Evolutionary conservation across 352 stramenopile genomes (phyloP).

Genomic region (Hyaloperonospora arabidopsidis): DNA sequence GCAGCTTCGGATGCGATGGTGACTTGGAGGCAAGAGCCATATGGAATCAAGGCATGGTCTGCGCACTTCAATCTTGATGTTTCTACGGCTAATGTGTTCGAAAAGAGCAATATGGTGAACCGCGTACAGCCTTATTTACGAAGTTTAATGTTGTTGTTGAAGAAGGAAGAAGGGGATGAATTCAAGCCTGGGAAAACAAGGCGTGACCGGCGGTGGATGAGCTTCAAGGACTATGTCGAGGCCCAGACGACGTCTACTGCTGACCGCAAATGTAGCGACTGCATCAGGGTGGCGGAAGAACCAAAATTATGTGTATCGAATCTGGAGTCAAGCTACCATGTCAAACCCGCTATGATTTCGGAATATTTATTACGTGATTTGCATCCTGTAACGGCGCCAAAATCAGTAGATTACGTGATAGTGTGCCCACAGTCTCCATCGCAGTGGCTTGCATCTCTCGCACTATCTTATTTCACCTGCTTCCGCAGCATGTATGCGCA

Average conservation of each 20-base stretch:
- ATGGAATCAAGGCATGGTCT: conserved; percentile 26
- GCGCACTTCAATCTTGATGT: conserved; percentile 15
- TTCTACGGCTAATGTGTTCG: conserved; percentile 19
- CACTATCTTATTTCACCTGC: conserved; percentile 62
- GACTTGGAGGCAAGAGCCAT: conserved; percentile 31
- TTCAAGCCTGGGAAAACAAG: conserved; percentile 13
- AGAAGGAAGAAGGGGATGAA: conserved; percentile 27
- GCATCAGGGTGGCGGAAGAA: conserved; percentile 17
- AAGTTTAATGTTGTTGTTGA: conserved; percentile 25
- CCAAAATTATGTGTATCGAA: conserved; percentile 48
- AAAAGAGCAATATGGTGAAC: conserved; percentile 32
- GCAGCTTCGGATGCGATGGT: conserved; percentile 43
- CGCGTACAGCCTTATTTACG: conserved; percentile 37
- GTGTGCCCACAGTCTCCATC: conserved; percentile 61
- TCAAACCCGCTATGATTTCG: conserved; percentile 49
- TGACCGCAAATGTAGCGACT: conserved; percentile 22
- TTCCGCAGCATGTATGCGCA: conserved; percentile 65
- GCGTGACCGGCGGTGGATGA: conserved; percentile 36
- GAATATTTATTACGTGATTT: conserved; percentile 71
- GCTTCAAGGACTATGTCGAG: conserved; percentile 30
- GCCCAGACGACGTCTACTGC: conserved; percentile 9
- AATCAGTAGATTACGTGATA: conserved; percentile 67
- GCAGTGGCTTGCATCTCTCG: conserved; percentile 61
- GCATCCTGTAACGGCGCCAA: conserved; percentile 51
- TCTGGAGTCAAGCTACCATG: conserved; percentile 42